Conservation (phyloP, 202 grass and related monocot species). For the Schoenoplectus tabernaemontani region DNA sequence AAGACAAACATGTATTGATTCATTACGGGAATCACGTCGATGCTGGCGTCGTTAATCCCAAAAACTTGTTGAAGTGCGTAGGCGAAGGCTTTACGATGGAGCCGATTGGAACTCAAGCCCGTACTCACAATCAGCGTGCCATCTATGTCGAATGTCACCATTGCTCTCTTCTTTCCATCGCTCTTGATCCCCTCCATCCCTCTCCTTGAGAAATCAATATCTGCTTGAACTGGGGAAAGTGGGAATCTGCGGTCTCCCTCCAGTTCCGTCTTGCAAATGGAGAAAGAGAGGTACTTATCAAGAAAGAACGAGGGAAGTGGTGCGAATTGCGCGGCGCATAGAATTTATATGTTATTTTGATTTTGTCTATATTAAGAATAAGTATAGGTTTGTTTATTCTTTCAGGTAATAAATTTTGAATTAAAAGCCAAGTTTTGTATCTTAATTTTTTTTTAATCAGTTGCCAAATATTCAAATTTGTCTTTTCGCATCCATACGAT, state of each 20-base stretch:
- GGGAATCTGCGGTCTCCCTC: not conserved
- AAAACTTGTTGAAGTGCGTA: slow-evolving; percentile 19
- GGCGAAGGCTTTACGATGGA: slow-evolving; percentile 21
- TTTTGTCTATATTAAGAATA: no score
- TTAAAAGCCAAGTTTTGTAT: no score
- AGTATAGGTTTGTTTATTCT: no score
- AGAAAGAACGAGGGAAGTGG: not conserved
- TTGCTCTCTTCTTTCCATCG: slow-evolving; percentile 14
- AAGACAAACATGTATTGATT: not conserved
- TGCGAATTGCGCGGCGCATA: no score
- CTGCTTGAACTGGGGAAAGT: not conserved
- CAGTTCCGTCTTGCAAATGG: not conserved
- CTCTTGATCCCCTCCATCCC: not conserved
- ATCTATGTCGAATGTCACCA: slow-evolving; percentile 39
- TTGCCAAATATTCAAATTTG: no score
- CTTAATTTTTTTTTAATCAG: no score
- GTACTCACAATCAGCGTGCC: slow-evolving; percentile 26
- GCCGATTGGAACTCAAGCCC: slow-evolving; percentile 2
- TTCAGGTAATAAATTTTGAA: no score
- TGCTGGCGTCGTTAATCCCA: slow-evolving; percentile 22
- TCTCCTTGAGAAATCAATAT: no score
- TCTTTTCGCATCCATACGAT: no score
- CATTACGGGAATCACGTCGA: slow-evolving; percentile 25
- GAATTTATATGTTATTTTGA: no score
- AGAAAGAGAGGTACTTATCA: not conserved